Percentiles rank a stretch among this genome's conserved stretches.
phyloP scores from a whole-genome alignment of 2,329 filamentous ascomycete genomes.

The Lasiodiplodia sp. region DNA sequence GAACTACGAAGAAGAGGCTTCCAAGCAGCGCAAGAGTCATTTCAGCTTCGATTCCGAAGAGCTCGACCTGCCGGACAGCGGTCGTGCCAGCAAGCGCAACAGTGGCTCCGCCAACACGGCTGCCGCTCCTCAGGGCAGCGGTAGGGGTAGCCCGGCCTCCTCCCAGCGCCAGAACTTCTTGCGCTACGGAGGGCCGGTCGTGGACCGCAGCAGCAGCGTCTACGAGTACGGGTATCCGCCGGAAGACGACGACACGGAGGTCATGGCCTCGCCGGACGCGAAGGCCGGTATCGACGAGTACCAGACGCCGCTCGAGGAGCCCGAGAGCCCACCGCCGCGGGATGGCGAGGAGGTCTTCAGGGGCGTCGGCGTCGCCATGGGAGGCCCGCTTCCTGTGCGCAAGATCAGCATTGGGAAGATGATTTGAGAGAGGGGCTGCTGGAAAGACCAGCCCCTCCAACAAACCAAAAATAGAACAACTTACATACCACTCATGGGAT shows the following conservation, averaged over 20 bases:
- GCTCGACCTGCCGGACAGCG: slow-evolving; percentile 17
- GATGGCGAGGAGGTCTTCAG: slow-evolving; percentile 16
- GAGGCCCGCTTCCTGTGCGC: slow-evolving; percentile 3
- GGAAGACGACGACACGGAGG: slow-evolving; percentile 6
- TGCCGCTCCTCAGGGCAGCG: background rate
- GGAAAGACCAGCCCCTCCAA: background rate
- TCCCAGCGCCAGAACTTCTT: slow-evolving; percentile 10
- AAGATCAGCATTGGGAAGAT: slow-evolving; percentile 3
- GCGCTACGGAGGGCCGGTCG: slow-evolving; percentile 9
- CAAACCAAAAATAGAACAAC: background rate
- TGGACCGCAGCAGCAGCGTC: slow-evolving; percentile 12
- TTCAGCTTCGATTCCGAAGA: slow-evolving; percentile 27
- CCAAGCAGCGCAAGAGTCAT: slow-evolving; percentile 18
- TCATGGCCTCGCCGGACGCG: background rate
- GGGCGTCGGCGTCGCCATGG: background rate
- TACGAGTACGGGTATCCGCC: slow-evolving; percentile 19
- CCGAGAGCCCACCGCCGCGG: slow-evolving; percentile 12
- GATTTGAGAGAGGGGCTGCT: background rate
- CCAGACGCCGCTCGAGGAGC: slow-evolving; percentile 17
- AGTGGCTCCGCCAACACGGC: background rate
- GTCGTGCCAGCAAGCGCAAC: slow-evolving; percentile 19
- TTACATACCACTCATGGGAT: background rate
- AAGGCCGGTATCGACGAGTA: background rate
- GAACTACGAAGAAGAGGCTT: slow-evolving; percentile 9
- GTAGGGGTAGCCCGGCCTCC: background rate